Conservation (phyloP, 441 rosid species). For the Daphne laureola region DNA sequence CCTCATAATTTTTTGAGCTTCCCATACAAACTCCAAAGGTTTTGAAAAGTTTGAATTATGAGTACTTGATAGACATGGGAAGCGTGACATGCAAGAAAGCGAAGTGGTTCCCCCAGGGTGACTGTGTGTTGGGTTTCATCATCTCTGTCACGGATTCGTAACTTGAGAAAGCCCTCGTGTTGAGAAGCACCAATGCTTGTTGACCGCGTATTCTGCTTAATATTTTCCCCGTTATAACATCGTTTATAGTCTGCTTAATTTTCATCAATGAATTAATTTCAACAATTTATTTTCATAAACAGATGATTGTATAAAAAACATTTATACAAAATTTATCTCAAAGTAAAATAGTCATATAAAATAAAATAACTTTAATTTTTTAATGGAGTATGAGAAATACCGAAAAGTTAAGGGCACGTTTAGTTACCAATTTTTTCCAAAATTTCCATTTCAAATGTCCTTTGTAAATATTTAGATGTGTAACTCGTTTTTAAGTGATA, state of each 20-base stretch:
- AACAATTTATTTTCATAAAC: too few relatives aligned
- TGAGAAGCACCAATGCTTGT: constrained; percentile 37
- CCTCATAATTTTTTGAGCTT: constrained; percentile 23
- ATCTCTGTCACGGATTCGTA: constrained; percentile 39
- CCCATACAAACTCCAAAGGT: constrained; percentile 31
- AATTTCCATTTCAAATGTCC: too few relatives aligned
- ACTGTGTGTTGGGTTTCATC: constrained; percentile 24
- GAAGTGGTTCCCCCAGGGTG: constrained; percentile 43
- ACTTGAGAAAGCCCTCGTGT: constrained; percentile 26
- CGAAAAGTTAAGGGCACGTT: too few relatives aligned
- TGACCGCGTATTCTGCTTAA: constrained; percentile 26
- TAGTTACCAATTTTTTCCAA: too few relatives aligned
- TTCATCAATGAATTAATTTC: too few relatives aligned
- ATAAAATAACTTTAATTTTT: too few relatives aligned
- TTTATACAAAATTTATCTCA: too few relatives aligned
- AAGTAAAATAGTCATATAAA: too few relatives aligned
- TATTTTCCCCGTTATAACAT: constrained; percentile 32
- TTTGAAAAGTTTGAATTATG: constrained; percentile 3
- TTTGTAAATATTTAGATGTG: too few relatives aligned
- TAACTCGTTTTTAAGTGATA: too few relatives aligned
- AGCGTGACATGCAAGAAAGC: constrained; percentile 30
- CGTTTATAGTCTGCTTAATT: constrained; percentile 32
- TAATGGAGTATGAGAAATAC: too few relatives aligned
- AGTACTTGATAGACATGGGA: constrained; percentile 18
- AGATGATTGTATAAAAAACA: too few relatives aligned